Evolutionary conservation across 2,329 filamentous ascomycete species (phyloP), one percentile per base, ranked within the genome.

Genomic region (Talaromyces sp.): DNA sequence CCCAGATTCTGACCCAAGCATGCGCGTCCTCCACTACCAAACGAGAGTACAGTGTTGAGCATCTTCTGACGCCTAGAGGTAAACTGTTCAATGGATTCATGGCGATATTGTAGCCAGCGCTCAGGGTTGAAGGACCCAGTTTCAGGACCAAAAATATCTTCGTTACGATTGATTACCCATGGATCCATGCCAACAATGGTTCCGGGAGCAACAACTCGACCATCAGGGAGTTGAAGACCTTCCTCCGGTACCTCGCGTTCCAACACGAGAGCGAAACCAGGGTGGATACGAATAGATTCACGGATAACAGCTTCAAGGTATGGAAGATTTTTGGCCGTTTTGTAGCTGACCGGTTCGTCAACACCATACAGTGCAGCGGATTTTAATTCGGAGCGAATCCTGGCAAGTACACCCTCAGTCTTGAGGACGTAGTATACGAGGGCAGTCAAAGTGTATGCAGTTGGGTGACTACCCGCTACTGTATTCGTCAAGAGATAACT

Each of bases 381-480:
- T 7, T 68, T 50, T 2, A 73, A 69, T 50, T 75, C 73, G 1
- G 60, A 61, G n/a, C 70, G 66, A 1, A 79, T 66, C n/a, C 67
- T 71, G 2, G 60, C 56, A 37, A 74, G 52, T 3, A 70, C 66
- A 0, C 62, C n/a, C 0, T 73, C 70, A 57, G 74, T 60, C n/a
- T 70, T 70, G 8, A 73, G 64, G 3, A 78, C 61, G 43, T 75
- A 70, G 66, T 75, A 77, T 7, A 78, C 66, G 2, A 75, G 68
- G 1, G 72, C 69, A n/a, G 71, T 70, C 14, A 79, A 67, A 1
- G 69, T 71, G 24, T 74, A 72, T 1, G 75, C 76, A 0, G 75
- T 78, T 1, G 76, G 76, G 45, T 79, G 76, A 16, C 73, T 74
- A 5, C 74, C 73, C 3, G 73, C 75, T 7, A 70, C 59, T 7